Base-by-base conservation (phyloP, 2,329 filamentous ascomycete genomes). In the Harringtonia lauricola region DNA sequence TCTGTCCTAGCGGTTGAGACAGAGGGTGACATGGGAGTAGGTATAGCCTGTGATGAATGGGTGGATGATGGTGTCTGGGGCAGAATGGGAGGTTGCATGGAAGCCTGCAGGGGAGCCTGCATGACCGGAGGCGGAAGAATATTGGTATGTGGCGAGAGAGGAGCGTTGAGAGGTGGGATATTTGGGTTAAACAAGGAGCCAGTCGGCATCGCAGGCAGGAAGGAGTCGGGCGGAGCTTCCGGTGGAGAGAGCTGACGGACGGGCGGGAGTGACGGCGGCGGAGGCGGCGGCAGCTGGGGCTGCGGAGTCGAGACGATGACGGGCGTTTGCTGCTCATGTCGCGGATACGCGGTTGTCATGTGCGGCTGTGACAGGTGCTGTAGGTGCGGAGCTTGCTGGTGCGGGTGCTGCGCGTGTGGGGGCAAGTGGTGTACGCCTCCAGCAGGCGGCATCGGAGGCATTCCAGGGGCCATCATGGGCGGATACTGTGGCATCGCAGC, bases 21-120 rank as follows among this genome's bases (percentile, higher is more conserved):
- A 8, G n/a, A 22, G 9, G 45, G 17, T 2, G 45, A 48, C 36
- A 45, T 19, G 9, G 43, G 36, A 1, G 45, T 44, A 15, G 48
- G 37, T 2, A 48, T 52, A 34, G 50, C 49, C 41, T 61, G 58
- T 4, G 67, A 66, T 8, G 71, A 71, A 44, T 71, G 66, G 17
- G 69, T 70, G 15, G 74, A 76, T 5, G 70, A 71, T 4, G 73
- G 73, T 10, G 74, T 74, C 28, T 70, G 68, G 18, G 70, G 63
- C 44, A 62, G 41, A 12, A 36, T 36, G 5, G 45, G 31, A 9
- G 39, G 28, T 8, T 24, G 18, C 3, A 22, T 10, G 6, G 31
- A 34, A 10, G 10, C 19, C 21, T 9, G 36, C 37, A 34, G 36
- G 15, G 17, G 37, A 30, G 19, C 18, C 17, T 31, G 43, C 10